Percentiles rank a stretch among this genome's conserved stretches.
These are phyloP conservation scores for Aspergillus olivimuriae DNA, from an alignment of 495 filamentous ascomycete genomes.

Conservation along the genomic window DNA sequence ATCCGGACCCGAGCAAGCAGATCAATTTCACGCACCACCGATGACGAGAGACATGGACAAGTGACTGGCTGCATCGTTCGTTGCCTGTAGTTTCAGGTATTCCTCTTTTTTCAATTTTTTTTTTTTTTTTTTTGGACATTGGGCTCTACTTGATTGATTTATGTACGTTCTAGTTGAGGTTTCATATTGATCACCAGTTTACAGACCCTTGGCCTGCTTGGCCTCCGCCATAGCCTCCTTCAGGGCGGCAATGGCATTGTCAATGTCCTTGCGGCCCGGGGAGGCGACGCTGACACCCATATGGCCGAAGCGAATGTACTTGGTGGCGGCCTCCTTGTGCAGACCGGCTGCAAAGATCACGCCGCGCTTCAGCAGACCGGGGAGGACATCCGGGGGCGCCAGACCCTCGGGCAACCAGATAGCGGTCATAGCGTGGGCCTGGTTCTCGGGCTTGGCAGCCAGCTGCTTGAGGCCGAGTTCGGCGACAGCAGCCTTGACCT, in stretches of 20 bases:
- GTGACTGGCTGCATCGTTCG: too few species aligned
- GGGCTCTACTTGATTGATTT: too few species aligned
- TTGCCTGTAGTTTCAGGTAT: too few species aligned
- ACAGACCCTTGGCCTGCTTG: conserved; percentile 44
- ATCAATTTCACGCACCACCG: too few species aligned
- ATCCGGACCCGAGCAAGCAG: too few species aligned
- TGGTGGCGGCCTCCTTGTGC: conserved; percentile 75
- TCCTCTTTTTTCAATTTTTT: too few species aligned
- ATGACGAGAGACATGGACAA: too few species aligned
- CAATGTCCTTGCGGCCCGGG: conserved; percentile 58
- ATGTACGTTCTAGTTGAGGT: too few species aligned
- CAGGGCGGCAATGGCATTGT: conserved; percentile 71
- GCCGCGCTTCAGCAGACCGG: conserved; percentile 79
- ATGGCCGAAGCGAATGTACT: conserved; percentile 77
- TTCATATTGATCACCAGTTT: too few species aligned
- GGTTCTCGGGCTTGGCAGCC: conserved; percentile 74
- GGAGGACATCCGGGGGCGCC: conserved; percentile 71
- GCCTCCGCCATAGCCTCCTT: conserved; percentile 68
- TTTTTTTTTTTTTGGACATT: too few species aligned
- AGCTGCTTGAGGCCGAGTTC: conserved; percentile 82
- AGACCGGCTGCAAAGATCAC: conserved; percentile 93
- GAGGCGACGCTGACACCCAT: conserved; percentile 87
- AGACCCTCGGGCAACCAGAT: conserved; percentile 88
- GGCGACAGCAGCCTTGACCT: conserved; percentile 72
- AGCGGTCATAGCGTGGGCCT: conserved; percentile 96